phyloP scores from a whole-genome alignment of 768 basidiomycete genomes.

The Lyophyllum decastes region DNA sequence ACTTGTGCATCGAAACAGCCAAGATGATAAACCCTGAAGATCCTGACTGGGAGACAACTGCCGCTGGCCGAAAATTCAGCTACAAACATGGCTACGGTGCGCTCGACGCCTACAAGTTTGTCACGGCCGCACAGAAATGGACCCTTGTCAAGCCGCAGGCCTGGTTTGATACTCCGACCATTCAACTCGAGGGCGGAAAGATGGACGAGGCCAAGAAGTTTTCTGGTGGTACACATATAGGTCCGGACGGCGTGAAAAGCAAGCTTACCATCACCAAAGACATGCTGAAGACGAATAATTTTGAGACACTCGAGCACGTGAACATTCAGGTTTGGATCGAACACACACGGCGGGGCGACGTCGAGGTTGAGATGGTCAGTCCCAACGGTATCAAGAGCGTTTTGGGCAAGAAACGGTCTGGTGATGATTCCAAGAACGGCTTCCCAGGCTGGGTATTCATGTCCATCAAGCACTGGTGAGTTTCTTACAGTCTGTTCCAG shows the following conservation, averaged over 20 bases:
- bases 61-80: constrained; percentile 59
- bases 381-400: constrained; percentile 86
- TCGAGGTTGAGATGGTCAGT: constrained; percentile 87
- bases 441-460: constrained; percentile 96
- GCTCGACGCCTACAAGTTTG: constrained; percentile 80
- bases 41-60: constrained; percentile 89
- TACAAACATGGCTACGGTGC: constrained; percentile 97
- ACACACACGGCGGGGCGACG: constrained; percentile 84
- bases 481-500: constrained; percentile 5
- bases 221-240: constrained; percentile 67
- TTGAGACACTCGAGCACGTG: constrained; percentile 90
- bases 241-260: constrained; percentile 61
- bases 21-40: constrained; percentile 82
- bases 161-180: constrained; percentile 76
- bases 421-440: constrained; percentile 67
- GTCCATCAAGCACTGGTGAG: constrained; percentile 96
- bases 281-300: constrained; percentile 69
- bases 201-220: constrained; percentile 54
- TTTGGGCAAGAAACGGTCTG: constrained; percentile 67
- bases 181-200: constrained; percentile 63
- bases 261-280: constrained; percentile 69
- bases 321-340: constrained; percentile 91
- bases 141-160: constrained; percentile 89
- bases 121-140: constrained; percentile 83
- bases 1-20: constrained; percentile 79